Evolutionary conservation across 345 rosid genomes (phyloP), one percentile per base, ranked within the genome.

Genomic region (Theobroma cacao): DNA sequence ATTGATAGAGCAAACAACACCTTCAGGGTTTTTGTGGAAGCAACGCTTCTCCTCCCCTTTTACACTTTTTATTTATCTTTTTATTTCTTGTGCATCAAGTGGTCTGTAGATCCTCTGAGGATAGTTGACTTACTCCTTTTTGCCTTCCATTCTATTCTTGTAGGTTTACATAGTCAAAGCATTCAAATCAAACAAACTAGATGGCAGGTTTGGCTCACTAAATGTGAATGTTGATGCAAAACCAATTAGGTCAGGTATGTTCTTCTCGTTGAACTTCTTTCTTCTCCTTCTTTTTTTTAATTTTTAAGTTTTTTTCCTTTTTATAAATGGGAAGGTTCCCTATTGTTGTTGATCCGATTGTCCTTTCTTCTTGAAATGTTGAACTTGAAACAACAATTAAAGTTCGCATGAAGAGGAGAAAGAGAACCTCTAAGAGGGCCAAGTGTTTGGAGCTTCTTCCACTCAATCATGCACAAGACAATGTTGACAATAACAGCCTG

Each of bases 161-260:
- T 36, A 88, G 91, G 88, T 86, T 30, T 85, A 83, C 77, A 86
- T 83, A 47, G 81, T 85, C 59, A 83, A 84, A 79, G 72, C 62
- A 30, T 47, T 45, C 68, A 72, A 80, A 78, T 74, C 80, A 13
- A 84, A 85, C 12, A 84, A 87, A 74, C 66, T 72, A 13, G 80
- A 85, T 77, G 84, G 79, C 47, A 79, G 78, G 76, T 84, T 77
- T 47, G 79, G 74, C 47, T 85, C 83, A 26, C 72, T 82, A 36
- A 30, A 84, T 31, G 41, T 30, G 28, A 33, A 50, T 50, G 12
- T 71, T 52, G 43, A 30, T 31, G 75, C 75, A n/a, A 71, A 20
- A 52, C 75, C 75, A 0, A 60, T 53, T 26, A 40, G 75, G 9
- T 71, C 75, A 50, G 18, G 75, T 71, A 50, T 71, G 75, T 18